These are phyloP conservation scores for Akanthomyces lecanii DNA, from an alignment of 2,329 filamentous ascomycete species.

Conservation along the genomic window DNA sequence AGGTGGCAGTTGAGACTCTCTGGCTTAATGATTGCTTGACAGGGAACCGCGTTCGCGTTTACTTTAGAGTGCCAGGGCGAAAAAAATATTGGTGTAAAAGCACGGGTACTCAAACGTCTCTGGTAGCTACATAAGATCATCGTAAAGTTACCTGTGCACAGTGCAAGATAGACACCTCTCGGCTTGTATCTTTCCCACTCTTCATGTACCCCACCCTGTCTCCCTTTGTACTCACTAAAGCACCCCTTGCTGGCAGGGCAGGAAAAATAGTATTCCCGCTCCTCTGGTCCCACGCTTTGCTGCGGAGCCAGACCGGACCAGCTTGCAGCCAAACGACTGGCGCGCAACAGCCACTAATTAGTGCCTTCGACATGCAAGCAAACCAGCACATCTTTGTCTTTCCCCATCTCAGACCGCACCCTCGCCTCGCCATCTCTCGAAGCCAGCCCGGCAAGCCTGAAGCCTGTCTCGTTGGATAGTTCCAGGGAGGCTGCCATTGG, in stretches of 20 bases:
- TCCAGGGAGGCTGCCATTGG: slow-evolving; percentile 11
- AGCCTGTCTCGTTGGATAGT: background rate
- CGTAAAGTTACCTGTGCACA: background rate
- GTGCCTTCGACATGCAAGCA: slow-evolving; percentile 3
- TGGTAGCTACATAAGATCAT: background rate
- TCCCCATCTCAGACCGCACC: background rate
- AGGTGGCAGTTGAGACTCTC: slow-evolving; percentile 2
- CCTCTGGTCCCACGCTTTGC: background rate
- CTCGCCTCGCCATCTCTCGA: slow-evolving; percentile 1
- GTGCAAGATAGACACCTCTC: background rate
- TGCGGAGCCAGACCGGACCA: background rate
- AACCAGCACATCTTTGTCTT: slow-evolving; percentile 3
- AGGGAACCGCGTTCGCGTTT: slow-evolving; percentile 19
- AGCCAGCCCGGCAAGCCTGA: background rate
- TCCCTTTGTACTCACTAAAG: slow-evolving; percentile 3
- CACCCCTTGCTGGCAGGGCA: background rate
- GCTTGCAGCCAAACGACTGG: background rate
- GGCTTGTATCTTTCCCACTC: background rate
- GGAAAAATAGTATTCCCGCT: slow-evolving; percentile 11
- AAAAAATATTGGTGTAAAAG: background rate
- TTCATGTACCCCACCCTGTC: background rate
- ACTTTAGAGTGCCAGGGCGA: slow-evolving; percentile 8
- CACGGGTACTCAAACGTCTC: background rate
- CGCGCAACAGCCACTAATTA: background rate
- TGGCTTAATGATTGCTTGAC: slow-evolving; percentile 6